Evolutionary conservation across 1,139 yeast genomes (phyloP).

Genomic region (Nakaseomyces uthaithaninus): DNA sequence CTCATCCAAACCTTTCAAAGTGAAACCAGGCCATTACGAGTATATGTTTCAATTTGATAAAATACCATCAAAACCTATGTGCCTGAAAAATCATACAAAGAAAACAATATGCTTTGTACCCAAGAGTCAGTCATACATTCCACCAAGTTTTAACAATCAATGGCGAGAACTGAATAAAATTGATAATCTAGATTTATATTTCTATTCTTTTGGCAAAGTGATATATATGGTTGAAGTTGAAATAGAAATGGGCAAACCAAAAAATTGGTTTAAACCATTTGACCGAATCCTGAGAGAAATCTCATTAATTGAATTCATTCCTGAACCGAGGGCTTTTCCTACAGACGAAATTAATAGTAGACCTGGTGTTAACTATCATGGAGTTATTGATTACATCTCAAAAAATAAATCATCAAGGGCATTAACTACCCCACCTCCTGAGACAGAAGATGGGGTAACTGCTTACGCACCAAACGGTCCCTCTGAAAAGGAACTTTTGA

Average conservation of each 20-base stretch:
- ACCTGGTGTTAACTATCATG: conserved; percentile 6
- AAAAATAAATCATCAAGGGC: not conserved
- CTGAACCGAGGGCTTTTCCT: conserved; percentile 15
- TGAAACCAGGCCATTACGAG: conserved; percentile 24
- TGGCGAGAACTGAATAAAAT: conserved; percentile 22
- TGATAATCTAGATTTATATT: conserved; percentile 23
- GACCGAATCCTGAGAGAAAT: conserved; percentile 19
- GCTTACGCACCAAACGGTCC: conserved; percentile 1
- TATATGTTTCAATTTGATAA: conserved; percentile 24
- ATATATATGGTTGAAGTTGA: conserved; percentile 24
- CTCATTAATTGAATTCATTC: conserved; percentile 24
- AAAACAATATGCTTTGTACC: conserved; percentile 20
- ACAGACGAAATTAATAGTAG: conserved; percentile 9
- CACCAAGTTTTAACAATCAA: conserved; percentile 28
- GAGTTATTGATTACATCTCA: not conserved
- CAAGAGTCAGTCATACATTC: conserved; percentile 19
- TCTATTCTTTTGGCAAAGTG: conserved; percentile 27
- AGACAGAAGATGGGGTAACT: conserved; percentile 6
- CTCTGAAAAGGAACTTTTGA: not conserved
- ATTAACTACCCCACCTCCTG: not conserved
- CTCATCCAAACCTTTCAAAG: conserved; percentile 24
- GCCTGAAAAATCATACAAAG: conserved; percentile 21
- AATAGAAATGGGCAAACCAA: conserved; percentile 24
- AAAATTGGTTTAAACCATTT: conserved; percentile 25
- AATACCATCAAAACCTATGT: conserved; percentile 22